Evolutionary conservation across 148 eudicot species (phyloP), one percentile per base, ranked within the genome.

Genomic region (Persicaria maculosa): DNA sequence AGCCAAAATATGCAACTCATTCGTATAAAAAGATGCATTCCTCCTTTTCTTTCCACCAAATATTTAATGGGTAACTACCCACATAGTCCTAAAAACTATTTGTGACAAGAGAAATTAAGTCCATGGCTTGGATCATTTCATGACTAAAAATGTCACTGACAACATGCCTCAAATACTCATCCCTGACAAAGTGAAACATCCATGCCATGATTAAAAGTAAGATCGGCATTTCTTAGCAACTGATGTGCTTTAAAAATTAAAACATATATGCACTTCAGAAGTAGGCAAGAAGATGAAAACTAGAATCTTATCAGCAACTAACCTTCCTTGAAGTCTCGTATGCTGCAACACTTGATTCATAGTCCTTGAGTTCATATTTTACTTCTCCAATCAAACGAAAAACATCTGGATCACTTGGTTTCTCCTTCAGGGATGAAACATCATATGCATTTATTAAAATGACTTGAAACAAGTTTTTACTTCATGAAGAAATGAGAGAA

Each of bases 321-420:
- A 93, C 98, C 93, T 82, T 89, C 72, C 82, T 79, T 69, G 97
- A 86, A 69, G 72, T 92, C 86, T 73, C 88, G 79, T 90, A 95
- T n/a, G 99, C 96, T 76, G 88, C 78, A 74, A 79, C 88, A 81
- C 99, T 95, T 65, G 88, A 93, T 73, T 87, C 91, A 75, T 88
- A 95, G 78, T 95, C 99, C 85, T 86, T 90, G 76, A 95, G 89
- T 77, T 87, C 91, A 81, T 83, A 95, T 73, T 89, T 88, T 55
- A 92, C 91, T 81, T 90, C 99, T 76, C 93, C 99, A 67, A 92
- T 91, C 78, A 95, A 82, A 73, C 99, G 97, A 58, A 87, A 88
- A 52, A 85, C 96, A 78, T 95, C 97, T 43, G 94, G 91, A 64
- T 92, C 96, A 80, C 79, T 82, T 52, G 91, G 89, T 81, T 86